phyloP scores from a whole-genome alignment of 108 stramenopile genomes.

The Skeletonema menzelii region DNA sequence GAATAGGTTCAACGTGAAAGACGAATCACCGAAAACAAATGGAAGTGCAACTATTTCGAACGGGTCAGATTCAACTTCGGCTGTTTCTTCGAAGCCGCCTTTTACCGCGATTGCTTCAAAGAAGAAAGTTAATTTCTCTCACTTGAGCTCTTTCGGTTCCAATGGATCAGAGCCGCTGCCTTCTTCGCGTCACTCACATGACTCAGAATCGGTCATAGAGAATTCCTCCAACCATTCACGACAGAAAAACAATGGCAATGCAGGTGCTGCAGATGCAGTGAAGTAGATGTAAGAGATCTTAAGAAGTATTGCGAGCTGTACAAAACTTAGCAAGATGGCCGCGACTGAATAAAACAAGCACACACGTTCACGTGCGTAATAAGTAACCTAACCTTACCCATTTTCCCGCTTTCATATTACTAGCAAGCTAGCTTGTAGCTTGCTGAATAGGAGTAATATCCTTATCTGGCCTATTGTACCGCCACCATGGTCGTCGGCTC shows the following conservation, averaged over 20 bases:
- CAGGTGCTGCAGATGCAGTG: neutral
- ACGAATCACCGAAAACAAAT: neutral
- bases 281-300: too few species aligned
- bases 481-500: neutral
- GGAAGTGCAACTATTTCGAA: neutral
- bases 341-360: too few species aligned
- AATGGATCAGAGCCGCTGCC: neutral
- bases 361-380: too few species aligned
- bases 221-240: neutral
- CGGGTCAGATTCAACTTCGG: neutral
- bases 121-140: neutral
- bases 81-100: neutral
- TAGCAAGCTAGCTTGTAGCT: too few species aligned
- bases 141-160: neutral
- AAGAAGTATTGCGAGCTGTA: too few species aligned
- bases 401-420: too few species aligned
- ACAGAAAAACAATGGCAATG: neutral
- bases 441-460: too few species aligned
- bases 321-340: too few species aligned
- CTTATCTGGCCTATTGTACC: neutral
- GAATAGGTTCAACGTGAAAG: neutral
- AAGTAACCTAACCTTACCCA: too few species aligned
- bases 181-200: neutral
- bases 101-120: neutral
- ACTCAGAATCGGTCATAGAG: neutral